Evolutionary conservation across 805 yeast species (phyloP).

Genomic region (Blastobotrys chiropterorum): DNA sequence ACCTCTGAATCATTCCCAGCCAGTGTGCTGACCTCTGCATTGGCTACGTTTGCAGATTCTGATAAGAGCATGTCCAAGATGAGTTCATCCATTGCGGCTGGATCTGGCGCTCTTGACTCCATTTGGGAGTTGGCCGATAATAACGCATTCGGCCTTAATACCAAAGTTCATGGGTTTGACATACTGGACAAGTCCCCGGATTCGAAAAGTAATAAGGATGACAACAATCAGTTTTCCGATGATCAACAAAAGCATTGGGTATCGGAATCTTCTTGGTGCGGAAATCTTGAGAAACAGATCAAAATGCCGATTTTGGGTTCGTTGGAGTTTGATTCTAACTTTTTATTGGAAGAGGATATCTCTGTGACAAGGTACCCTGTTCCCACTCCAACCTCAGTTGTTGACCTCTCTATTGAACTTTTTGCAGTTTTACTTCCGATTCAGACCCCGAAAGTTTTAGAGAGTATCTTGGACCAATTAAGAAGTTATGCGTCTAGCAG

Average conservation of each 20-base stretch:
- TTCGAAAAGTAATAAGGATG: conserved; percentile 15
- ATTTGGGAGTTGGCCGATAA: conserved; percentile 37
- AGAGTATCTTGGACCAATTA: conserved; percentile 78
- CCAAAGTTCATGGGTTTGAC: conserved; percentile 25
- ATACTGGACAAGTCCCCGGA: conserved; percentile 11
- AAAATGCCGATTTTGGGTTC: conserved; percentile 23
- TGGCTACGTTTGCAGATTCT: conserved; percentile 30
- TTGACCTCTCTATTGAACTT: conserved; percentile 75
- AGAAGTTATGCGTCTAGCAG: conserved; percentile 41
- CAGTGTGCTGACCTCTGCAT: conserved; percentile 30
- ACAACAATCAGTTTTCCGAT: conserved; percentile 15
- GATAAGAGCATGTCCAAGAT: conserved; percentile 24
- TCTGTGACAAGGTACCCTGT: conserved; percentile 14
- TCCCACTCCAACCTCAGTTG: conserved; percentile 41
- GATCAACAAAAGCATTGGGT: conserved; percentile 22
- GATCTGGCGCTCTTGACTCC: conserved; percentile 24
- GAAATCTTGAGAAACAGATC: conserved; percentile 18
- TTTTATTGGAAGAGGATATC: conserved; percentile 12
- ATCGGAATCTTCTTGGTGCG: conserved; percentile 15
- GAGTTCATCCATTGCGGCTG: conserved; percentile 28
- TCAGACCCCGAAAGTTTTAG: conserved; percentile 72
- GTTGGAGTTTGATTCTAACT: conserved; percentile 21
- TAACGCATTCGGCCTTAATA: conserved; percentile 38
- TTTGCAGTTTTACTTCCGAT: conserved; percentile 65
- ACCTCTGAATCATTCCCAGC: conserved; percentile 33